Evolutionary conservation across 2,329 filamentous ascomycete genomes (phyloP).

Genomic region (Cryphonectria japonica): DNA sequence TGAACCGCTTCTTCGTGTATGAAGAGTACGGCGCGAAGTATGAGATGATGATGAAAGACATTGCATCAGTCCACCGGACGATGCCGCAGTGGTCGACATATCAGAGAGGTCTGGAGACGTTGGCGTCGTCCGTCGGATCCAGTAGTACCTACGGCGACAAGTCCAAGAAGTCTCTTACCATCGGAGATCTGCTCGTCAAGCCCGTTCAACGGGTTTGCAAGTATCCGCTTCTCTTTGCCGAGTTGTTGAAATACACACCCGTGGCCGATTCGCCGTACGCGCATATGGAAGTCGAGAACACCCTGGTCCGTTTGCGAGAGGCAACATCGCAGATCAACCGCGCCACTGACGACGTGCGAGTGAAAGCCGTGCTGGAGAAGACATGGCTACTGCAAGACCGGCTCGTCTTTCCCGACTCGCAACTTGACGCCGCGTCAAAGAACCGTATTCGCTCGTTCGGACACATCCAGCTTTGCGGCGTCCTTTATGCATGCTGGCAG

Average conservation of each 20-base stretch:
- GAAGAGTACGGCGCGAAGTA: constrained; percentile 92
- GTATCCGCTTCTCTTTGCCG: constrained; percentile 85
- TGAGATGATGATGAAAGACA: constrained; percentile 79
- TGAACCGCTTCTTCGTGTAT: constrained; percentile 82
- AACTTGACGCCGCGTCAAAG: constrained; percentile 56
- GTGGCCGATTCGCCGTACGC: constrained; percentile 83
- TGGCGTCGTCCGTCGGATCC: constrained; percentile 76
- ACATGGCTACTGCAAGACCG: constrained; percentile 86
- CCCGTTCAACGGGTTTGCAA: constrained; percentile 91
- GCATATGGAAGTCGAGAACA: constrained; percentile 77
- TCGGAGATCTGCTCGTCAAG: constrained; percentile 91
- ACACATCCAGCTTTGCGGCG: constrained; percentile 79
- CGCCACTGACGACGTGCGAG: constrained; percentile 76
- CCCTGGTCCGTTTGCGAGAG: constrained; percentile 72
- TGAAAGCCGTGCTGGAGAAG: constrained; percentile 73
- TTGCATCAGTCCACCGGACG: constrained; percentile 69
- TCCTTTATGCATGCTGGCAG: constrained; percentile 83
- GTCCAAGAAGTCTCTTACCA: constrained; percentile 75
- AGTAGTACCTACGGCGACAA: constrained; percentile 65
- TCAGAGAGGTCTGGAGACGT: constrained; percentile 81
- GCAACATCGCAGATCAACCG: constrained; percentile 80
- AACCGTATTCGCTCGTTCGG: constrained; percentile 79
- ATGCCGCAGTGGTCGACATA: constrained; percentile 77
- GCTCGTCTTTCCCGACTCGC: constrained; percentile 72
- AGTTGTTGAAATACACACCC: constrained; percentile 81